These are phyloP conservation scores for Penicillium antarcticum DNA, from an alignment of 495 filamentous ascomycete genomes.

Conservation along the genomic window DNA sequence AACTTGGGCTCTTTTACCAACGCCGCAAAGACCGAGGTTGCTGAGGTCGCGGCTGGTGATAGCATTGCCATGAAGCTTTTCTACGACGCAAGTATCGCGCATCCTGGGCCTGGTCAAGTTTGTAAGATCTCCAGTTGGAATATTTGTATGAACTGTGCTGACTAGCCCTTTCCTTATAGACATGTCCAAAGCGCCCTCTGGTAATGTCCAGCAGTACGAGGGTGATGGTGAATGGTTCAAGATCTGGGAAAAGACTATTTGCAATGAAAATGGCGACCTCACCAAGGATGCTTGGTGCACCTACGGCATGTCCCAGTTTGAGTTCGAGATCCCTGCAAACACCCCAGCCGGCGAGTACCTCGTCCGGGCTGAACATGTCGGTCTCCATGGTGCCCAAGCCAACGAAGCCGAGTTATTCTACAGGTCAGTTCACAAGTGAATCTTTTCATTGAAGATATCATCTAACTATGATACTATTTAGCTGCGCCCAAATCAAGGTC, in stretches of 20 bases:
- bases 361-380: constrained; percentile 59
- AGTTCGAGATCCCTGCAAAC: constrained; percentile 50
- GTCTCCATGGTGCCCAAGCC: constrained; percentile 14
- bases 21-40: constrained; percentile 19
- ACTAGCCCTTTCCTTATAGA: constrained; percentile 2
- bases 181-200: constrained; percentile 45
- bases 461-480: constrained; percentile 1
- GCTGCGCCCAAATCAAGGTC: constrained; percentile 58
- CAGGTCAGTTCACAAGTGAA: constrained; percentile 4
- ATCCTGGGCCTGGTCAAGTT: constrained; percentile 22
- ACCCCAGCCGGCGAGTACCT: constrained; percentile 59
- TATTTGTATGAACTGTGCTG: too few species aligned
- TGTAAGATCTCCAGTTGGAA: constrained; percentile 27
- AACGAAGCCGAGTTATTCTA: constrained; percentile 22
- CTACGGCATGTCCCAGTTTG: constrained; percentile 12
- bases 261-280: constrained; percentile 30
- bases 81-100: constrained; percentile 12
- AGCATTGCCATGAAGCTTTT: constrained; percentile 22
- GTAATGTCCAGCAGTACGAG: constrained; percentile 35
- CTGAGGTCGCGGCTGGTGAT: constrained; percentile 17
- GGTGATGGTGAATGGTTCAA: constrained; percentile 53
- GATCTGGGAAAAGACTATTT: constrained; percentile 36
- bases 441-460: too few species aligned
- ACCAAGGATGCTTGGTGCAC: constrained; percentile 17
- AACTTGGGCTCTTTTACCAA: constrained; percentile 19